Conservation (phyloP, 2,329 filamentous ascomycete species). For the Xylaria hypoxylon region DNA sequence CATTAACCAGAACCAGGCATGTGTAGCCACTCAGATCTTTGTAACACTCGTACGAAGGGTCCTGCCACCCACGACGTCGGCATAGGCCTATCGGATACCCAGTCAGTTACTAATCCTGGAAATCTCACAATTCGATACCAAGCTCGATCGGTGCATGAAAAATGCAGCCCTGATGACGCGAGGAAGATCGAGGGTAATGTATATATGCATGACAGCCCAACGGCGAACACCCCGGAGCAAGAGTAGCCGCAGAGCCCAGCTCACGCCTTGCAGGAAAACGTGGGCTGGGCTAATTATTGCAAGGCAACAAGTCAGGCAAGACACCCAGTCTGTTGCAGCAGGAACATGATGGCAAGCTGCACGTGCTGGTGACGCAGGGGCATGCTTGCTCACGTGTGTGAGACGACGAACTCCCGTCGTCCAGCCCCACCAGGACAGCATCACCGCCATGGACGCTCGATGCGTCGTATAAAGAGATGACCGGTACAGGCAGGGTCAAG, state of each 20-base stretch:
- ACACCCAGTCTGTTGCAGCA: constrained; percentile 43
- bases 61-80: constrained; percentile 91
- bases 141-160: constrained; percentile 40
- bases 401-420: constrained; percentile 51
- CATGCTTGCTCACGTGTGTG: constrained; percentile 51
- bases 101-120: constrained; percentile 50
- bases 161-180: constrained; percentile 50
- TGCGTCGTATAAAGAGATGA: constrained; percentile 35
- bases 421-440: constrained; percentile 49
- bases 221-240: constrained; percentile 42
- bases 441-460: constrained; percentile 49
- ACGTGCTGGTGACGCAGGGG: constrained; percentile 51
- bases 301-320: constrained; percentile 39
- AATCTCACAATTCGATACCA: constrained; percentile 43
- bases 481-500: constrained; percentile 37
- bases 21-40: constrained; percentile 80
- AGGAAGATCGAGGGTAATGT: constrained; percentile 46
- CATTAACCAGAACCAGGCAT: constrained; percentile 94
- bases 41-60: constrained; percentile 89
- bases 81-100: constrained; percentile 78
- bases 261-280: constrained; percentile 44
- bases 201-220: constrained; percentile 53
- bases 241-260: constrained; percentile 36
- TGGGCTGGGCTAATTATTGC: constrained; percentile 44
- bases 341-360: constrained; percentile 49